A percentile compares a stretch with the other conserved stretches of the same genome.
These are phyloP conservation scores for Coffea humblotiana DNA, from an alignment of 305 asterid genomes.

Conservation along the genomic window DNA sequence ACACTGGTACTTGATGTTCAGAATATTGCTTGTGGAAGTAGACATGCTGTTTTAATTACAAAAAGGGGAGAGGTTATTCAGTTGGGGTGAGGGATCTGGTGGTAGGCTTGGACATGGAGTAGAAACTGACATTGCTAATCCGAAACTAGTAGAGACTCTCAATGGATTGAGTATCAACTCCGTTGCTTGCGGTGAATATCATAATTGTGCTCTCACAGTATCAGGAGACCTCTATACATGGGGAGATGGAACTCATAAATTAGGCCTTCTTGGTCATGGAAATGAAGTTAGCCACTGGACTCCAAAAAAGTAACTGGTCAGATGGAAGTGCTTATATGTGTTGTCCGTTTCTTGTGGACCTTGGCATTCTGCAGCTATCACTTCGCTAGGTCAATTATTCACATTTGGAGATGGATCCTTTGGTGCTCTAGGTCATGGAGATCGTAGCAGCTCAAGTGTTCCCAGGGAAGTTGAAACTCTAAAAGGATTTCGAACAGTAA, in stretches of 20 bases:
- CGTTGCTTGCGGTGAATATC: slow-evolving; percentile 74
- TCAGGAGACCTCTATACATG: slow-evolving; percentile 70
- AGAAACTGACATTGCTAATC: slow-evolving; percentile 45
- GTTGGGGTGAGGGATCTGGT: slow-evolving; percentile 75
- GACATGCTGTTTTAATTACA: slow-evolving; percentile 57
- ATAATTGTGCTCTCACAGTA: slow-evolving; percentile 61
- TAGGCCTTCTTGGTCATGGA: slow-evolving; percentile 74
- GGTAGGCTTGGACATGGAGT: slow-evolving; percentile 79
- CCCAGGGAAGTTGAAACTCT: slow-evolving; percentile 65
- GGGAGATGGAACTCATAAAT: slow-evolving; percentile 68
- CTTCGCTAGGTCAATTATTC: slow-evolving; percentile 58
- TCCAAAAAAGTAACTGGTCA: slow-evolving; percentile 57
- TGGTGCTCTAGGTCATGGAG: slow-evolving; percentile 81
- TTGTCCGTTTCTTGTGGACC: slow-evolving; percentile 67
- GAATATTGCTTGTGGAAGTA: slow-evolving; percentile 56
- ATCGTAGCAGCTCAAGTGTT: slow-evolving; percentile 41
- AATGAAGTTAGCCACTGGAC: slow-evolving; percentile 58
- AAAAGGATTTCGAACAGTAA: slow-evolving; percentile 45
- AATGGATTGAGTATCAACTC: slow-evolving; percentile 41
- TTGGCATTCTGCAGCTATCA: slow-evolving; percentile 75
- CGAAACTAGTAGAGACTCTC: slow-evolving; percentile 50
- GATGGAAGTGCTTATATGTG: slow-evolving; percentile 51
- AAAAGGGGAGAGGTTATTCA: slow-evolving; percentile 60
- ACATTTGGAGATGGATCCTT: slow-evolving; percentile 84
- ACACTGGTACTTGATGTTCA: slow-evolving; percentile 49